These are phyloP conservation scores for Yarrowia sp. DNA, from an alignment of 805 yeast genomes.

Conservation along the genomic window DNA sequence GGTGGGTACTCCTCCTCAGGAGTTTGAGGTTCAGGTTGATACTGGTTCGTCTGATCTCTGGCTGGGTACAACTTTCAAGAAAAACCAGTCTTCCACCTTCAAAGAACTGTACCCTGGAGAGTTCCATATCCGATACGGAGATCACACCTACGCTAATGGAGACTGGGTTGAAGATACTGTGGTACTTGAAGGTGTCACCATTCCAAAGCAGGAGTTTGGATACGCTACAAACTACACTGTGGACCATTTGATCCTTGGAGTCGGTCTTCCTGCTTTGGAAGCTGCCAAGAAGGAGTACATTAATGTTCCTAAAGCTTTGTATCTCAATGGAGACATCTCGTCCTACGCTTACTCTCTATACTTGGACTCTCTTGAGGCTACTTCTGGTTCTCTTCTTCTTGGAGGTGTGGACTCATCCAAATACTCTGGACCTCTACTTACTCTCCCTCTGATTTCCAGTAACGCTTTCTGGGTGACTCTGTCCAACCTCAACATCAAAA, in stretches of 20 bases:
- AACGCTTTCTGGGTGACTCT: conserved; percentile 18
- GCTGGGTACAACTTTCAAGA: conserved; percentile 40
- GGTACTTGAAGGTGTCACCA: conserved; percentile 46
- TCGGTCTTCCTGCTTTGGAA: conserved; percentile 30
- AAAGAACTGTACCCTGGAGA: background rate
- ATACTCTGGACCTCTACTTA: conserved; percentile 29
- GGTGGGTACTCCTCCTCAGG: conserved; percentile 59
- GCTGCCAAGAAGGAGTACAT: conserved; percentile 29
- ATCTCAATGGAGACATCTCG: conserved; percentile 42
- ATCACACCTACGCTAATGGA: conserved; percentile 44
- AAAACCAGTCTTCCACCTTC: no score
- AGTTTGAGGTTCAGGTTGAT: conserved; percentile 55
- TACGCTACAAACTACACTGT: conserved; percentile 21
- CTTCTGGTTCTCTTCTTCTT: conserved; percentile 31
- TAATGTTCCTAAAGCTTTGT: conserved; percentile 40
- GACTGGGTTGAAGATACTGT: conserved; percentile 62
- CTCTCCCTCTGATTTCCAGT: conserved; percentile 41
- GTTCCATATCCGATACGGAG: conserved; percentile 39
- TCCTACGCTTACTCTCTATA: conserved; percentile 47
- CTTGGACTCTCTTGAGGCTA: conserved; percentile 38
- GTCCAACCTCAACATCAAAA: conserved; percentile 25
- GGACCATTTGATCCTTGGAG: conserved; percentile 29
- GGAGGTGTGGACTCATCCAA: conserved; percentile 33
- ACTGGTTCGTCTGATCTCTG: conserved; percentile 73
- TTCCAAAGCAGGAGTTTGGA: conserved; percentile 37